Evolutionary conservation across 805 yeast genomes (phyloP).

Genomic region (Tetrapisispora iriomotensis): DNA sequence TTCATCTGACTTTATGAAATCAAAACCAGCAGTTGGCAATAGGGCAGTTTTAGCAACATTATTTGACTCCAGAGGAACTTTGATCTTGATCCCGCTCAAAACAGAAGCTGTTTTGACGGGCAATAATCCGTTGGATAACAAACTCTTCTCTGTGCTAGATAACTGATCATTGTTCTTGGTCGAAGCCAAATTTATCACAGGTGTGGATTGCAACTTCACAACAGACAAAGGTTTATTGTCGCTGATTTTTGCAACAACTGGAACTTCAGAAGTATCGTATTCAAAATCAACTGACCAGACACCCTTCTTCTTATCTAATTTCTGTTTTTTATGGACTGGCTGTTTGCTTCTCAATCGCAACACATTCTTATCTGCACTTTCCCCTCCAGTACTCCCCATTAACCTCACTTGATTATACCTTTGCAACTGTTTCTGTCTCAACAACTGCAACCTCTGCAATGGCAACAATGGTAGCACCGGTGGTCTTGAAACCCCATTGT

Average conservation of each 20-base stretch:
- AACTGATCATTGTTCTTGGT: neutral
- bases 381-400: neutral
- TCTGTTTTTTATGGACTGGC: neutral
- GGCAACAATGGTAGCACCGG: slow-evolving; percentile 27
- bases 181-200: neutral
- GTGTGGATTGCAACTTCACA: neutral
- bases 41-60: slow-evolving; percentile 6
- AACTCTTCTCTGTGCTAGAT: neutral
- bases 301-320: slow-evolving; percentile 7
- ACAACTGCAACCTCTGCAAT: slow-evolving; percentile 20
- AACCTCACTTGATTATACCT: neutral
- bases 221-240: no score
- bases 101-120: neutral
- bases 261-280: slow-evolving; percentile 16
- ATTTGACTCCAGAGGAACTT: neutral
- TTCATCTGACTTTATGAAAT: slow-evolving; percentile 17
- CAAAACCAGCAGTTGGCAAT: slow-evolving; percentile 26
- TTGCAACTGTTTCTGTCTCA: slow-evolving; percentile 20
- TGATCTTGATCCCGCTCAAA: neutral
- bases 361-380: neutral
- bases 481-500: slow-evolving; percentile 13
- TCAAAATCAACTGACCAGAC: slow-evolving; percentile 26
- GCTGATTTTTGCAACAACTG: neutral
- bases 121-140: neutral
- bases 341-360: neutral